phyloP scores from a whole-genome alignment of 176 grass and related monocot species.

The Coix lacrymajobi region DNA sequence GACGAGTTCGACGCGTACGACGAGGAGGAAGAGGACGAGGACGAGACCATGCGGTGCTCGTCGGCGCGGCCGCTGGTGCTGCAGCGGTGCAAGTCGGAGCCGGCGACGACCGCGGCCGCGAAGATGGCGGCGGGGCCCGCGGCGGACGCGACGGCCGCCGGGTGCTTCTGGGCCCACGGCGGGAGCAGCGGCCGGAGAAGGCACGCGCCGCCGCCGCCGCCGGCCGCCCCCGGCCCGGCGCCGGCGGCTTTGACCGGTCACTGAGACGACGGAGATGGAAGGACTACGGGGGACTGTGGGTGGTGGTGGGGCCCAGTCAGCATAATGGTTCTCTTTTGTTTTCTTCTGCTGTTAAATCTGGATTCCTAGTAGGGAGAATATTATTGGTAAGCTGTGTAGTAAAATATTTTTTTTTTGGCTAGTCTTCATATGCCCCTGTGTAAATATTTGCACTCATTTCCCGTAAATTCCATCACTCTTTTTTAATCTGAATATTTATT shows the following conservation, averaged over 20 bases:
- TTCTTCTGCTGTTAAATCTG: not conserved
- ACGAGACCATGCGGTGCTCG: constrained; percentile 68
- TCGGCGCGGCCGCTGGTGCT: constrained; percentile 84
- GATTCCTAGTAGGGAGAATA: too few relatives aligned
- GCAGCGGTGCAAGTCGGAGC: constrained; percentile 86
- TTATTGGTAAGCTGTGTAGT: constrained; percentile 26
- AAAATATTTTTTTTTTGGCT: not conserved
- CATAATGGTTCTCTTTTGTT: not conserved
- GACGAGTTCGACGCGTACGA: not conserved
- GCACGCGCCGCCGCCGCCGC: not conserved
- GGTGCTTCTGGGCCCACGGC: constrained; percentile 78
- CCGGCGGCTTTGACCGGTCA: constrained; percentile 39
- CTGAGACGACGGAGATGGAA: constrained; percentile 11
- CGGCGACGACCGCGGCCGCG: constrained; percentile 49
- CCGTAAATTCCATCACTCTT: too few relatives aligned
- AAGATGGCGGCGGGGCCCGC: constrained; percentile 34
- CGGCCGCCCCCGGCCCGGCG: not conserved
- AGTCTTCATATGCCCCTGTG: not conserved
- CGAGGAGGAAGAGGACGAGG: not conserved
- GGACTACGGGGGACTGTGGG: too few relatives aligned
- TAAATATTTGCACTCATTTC: too few relatives aligned
- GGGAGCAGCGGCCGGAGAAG: constrained; percentile 49
- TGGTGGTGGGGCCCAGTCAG: not conserved
- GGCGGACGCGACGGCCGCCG: constrained; percentile 24
- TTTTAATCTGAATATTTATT: too few relatives aligned